phyloP scores from a whole-genome alignment of 257 asterid species.

The Euphrasia confusa region DNA sequence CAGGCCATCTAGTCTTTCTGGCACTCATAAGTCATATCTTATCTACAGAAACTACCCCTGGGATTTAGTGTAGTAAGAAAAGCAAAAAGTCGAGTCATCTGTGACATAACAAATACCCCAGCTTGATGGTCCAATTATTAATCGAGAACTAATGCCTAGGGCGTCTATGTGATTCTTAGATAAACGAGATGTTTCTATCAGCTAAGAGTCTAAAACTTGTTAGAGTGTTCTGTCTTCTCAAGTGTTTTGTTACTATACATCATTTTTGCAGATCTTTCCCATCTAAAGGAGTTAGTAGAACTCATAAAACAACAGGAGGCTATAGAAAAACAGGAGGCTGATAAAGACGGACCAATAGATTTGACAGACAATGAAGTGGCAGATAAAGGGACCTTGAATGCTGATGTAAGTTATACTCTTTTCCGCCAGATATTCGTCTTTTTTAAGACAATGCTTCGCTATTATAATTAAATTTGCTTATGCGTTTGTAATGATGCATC shows the following conservation, averaged over 20 bases:
- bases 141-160: background rate
- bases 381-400: slow-evolving; percentile 34
- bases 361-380: slow-evolving; percentile 38
- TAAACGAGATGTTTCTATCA: background rate
- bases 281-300: background rate
- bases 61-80: background rate
- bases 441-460: background rate
- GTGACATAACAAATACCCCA: background rate
- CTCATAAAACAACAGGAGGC: slow-evolving; percentile 9
- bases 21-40: background rate
- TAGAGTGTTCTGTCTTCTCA: background rate
- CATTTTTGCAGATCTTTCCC: slow-evolving; percentile 7
- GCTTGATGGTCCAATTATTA: background rate
- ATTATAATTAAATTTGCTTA: background rate
- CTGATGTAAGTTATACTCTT: slow-evolving; percentile 29
- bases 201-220: background rate
- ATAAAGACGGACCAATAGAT: slow-evolving; percentile 34
- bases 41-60: background rate
- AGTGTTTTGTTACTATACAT: background rate
- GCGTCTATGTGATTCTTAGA: background rate
- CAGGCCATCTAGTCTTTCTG: background rate
- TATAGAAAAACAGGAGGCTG: slow-evolving; percentile 24
- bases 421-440: slow-evolving; percentile 5
- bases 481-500: slow-evolving; percentile 6
- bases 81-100: background rate